Evolutionary conservation across 352 stramenopile species (phyloP).

Genomic region (Globisporangium splendens): DNA sequence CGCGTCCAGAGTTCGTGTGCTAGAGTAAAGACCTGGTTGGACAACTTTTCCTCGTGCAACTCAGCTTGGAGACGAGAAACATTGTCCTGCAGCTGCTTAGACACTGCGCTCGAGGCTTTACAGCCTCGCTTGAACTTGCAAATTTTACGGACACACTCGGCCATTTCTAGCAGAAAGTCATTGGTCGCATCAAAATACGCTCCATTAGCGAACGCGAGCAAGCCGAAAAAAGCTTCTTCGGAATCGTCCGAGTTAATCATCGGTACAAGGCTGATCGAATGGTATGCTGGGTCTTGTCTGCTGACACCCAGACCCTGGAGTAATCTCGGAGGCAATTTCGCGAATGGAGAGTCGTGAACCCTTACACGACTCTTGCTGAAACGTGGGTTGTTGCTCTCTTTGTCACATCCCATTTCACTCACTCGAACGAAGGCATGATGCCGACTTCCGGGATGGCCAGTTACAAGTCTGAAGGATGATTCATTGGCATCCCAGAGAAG

Average conservation of each 20-base stretch:
- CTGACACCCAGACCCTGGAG: not conserved
- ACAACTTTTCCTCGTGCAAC: not conserved
- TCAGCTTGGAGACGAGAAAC: not conserved
- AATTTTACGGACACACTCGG: not conserved
- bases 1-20: not conserved
- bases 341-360: conserved; percentile 4
- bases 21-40: not conserved
- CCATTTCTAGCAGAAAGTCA: not conserved
- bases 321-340: not conserved
- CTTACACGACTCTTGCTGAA: conserved; percentile 2
- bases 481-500: conserved; percentile 4
- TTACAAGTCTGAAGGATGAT: conserved; percentile 1
- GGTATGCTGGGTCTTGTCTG: not conserved
- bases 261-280: conserved; percentile 5
- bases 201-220: conserved; percentile 1
- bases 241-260: not conserved
- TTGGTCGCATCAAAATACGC: not conserved
- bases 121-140: not conserved
- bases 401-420: too few relatives aligned
- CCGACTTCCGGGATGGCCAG: not conserved
- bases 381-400: not conserved
- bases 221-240: not conserved
- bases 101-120: not conserved
- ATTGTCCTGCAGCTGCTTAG: not conserved
- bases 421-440: not conserved